Evolutionary conservation across 352 stramenopile genomes (phyloP).

Genomic region (Pythium aquatile): DNA sequence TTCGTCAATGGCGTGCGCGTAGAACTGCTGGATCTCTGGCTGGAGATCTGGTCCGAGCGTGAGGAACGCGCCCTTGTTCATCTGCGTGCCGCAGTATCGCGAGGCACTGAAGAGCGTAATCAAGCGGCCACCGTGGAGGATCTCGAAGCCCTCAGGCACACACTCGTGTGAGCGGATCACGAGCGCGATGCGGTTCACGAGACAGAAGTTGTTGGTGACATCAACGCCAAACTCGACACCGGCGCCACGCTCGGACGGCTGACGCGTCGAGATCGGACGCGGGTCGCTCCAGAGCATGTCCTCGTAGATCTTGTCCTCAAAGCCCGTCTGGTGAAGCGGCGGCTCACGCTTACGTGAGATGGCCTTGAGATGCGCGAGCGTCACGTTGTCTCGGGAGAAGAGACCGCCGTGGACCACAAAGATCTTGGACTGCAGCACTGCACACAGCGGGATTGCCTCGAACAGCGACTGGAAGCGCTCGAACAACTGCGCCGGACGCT

Average conservation of each 20-base stretch:
- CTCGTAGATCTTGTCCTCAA: constrained; percentile 93
- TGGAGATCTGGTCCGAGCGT: constrained; percentile 89
- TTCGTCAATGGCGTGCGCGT: constrained; percentile 85
- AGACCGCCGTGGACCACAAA: constrained; percentile 94
- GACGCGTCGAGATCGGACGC: constrained; percentile 65
- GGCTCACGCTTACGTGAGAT: constrained; percentile 92
- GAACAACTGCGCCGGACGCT: constrained; percentile 53
- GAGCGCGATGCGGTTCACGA: constrained; percentile 91
- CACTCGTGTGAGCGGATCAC: constrained; percentile 94
- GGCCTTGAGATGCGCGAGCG: constrained; percentile 85
- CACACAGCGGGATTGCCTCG: constrained; percentile 86
- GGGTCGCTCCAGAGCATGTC: constrained; percentile 94
- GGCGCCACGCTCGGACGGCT: constrained; percentile 85
- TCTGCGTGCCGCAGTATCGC: constrained; percentile 90
- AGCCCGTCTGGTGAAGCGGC: constrained; percentile 82
- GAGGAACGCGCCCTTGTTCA: constrained; percentile 93
- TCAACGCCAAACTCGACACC: constrained; percentile 92
- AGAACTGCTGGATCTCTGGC: constrained; percentile 94
- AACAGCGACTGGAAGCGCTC: constrained; percentile 83
- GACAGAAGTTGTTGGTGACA: constrained; percentile 93
- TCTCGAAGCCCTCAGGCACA: constrained; percentile 90
- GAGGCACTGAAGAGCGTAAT: constrained; percentile 93
- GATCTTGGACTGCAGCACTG: constrained; percentile 89
- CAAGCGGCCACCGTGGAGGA: constrained; percentile 82
- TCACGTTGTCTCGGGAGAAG: constrained; percentile 91